These are phyloP conservation scores for Herpetospermum pedunculosum DNA, from an alignment of 306 rosid species.

Conservation along the genomic window DNA sequence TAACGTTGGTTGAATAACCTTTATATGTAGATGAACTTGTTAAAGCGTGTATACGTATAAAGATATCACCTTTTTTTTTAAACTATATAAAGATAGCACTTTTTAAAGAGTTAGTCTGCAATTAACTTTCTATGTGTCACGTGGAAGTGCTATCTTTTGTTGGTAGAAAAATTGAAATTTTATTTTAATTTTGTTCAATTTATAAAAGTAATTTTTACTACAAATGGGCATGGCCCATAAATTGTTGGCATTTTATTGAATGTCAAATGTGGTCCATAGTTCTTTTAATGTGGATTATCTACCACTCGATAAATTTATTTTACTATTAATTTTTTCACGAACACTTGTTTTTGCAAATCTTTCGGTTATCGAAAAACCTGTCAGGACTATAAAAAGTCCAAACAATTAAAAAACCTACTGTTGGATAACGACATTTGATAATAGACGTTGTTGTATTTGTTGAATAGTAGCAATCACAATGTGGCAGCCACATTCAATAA, in stretches of 20 bases:
- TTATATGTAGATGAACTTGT: too few species aligned
- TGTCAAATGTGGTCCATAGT: constrained; percentile 5
- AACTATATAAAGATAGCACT: too few species aligned
- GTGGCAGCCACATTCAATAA: too few species aligned
- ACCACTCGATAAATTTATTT: not conserved
- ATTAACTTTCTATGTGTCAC: not conserved
- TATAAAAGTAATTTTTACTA: not conserved
- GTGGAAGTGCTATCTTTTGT: not conserved
- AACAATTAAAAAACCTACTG: not conserved
- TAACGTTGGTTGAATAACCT: not conserved
- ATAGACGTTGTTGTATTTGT: not conserved
- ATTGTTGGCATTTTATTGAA: constrained; percentile 4
- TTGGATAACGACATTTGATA: not conserved
- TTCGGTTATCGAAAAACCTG: not conserved
- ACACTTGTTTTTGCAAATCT: not conserved
- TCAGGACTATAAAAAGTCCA: not conserved
- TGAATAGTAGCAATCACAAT: not conserved
- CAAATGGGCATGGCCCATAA: not conserved
- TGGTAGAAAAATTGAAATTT: not conserved
- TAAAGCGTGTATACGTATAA: too few species aligned
- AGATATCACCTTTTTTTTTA: too few species aligned
- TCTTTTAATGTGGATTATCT: constrained; percentile 1
- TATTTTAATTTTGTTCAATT: not conserved
- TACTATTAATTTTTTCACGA: not conserved
- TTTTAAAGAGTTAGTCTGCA: not conserved